Conservation (phyloP, 2,329 filamentous ascomycete genomes). For the Claviceps purpurea region DNA sequence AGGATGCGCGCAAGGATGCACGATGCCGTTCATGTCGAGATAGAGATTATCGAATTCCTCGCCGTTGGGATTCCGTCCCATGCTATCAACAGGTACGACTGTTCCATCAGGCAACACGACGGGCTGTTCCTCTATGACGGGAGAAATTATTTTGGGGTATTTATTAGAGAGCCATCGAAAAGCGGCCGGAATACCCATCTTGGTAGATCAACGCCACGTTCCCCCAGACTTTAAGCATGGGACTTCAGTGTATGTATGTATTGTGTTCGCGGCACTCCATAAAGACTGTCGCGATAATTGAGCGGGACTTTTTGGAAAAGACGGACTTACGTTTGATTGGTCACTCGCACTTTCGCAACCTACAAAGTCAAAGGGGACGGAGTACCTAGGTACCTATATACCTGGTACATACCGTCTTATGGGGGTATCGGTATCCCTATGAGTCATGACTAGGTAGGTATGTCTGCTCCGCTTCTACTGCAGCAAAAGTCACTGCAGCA, state of each 20-base stretch:
- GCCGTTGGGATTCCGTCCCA: conserved; percentile 81
- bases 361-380: too few relatives aligned
- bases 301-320: too few relatives aligned
- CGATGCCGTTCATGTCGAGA: conserved; percentile 98
- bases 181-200: conserved; percentile 86
- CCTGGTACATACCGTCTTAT: too few relatives aligned
- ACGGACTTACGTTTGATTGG: too few relatives aligned
- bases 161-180: conserved; percentile 96
- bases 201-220: neutral
- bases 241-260: neutral
- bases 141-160: conserved; percentile 92
- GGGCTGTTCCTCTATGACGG: conserved; percentile 76
- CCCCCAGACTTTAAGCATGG: neutral
- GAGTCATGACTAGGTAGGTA: too few relatives aligned
- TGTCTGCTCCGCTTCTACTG: too few relatives aligned
- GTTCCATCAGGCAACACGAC: conserved; percentile 68
- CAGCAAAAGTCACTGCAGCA: too few relatives aligned
- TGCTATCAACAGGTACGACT: conserved; percentile 72
- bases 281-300: too few relatives aligned
- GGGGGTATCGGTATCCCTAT: too few relatives aligned
- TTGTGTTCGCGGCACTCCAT: too few relatives aligned
- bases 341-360: too few relatives aligned
- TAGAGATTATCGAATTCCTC: conserved; percentile 98
- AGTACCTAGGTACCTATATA: too few relatives aligned
- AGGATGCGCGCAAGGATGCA: conserved; percentile 95